These are phyloP conservation scores for Hura crepitans DNA, from an alignment of 441 rosid species.

Conservation along the genomic window DNA sequence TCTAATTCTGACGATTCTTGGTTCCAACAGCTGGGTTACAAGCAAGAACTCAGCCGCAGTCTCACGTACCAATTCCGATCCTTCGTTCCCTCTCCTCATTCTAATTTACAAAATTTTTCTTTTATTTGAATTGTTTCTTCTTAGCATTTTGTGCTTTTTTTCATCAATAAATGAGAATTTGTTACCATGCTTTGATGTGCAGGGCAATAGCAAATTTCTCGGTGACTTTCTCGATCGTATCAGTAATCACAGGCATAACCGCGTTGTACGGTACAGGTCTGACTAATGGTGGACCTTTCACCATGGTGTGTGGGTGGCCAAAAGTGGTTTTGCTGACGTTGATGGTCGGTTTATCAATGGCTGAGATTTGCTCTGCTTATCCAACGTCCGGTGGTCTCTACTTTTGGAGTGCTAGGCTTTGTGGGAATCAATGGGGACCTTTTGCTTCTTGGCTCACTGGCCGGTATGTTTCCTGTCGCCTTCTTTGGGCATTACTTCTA, in stretches of 20 bases:
- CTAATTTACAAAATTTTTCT: neutral
- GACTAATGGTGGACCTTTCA: conserved; percentile 46
- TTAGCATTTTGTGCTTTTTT: neutral
- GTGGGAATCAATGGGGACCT: conserved; percentile 47
- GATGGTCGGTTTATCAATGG: conserved; percentile 43
- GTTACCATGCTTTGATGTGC: conserved; percentile 6
- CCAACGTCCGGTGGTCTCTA: conserved; percentile 58
- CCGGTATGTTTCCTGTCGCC: conserved; percentile 29
- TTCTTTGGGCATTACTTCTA: neutral
- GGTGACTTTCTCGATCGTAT: conserved; percentile 43
- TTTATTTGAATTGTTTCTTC: neutral
- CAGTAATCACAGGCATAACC: conserved; percentile 45
- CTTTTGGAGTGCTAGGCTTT: conserved; percentile 53
- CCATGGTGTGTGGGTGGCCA: conserved; percentile 56
- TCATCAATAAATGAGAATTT: neutral
- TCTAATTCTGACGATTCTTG: conserved; percentile 30
- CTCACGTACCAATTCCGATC: conserved; percentile 37
- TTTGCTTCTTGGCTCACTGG: conserved; percentile 59
- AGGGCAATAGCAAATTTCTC: conserved; percentile 49
- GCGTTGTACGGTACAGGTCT: conserved; percentile 41
- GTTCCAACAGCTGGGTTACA: conserved; percentile 50
- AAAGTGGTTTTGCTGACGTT: conserved; percentile 38
- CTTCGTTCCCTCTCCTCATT: neutral
- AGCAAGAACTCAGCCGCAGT: conserved; percentile 52
- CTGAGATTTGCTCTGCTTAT: conserved; percentile 58